Percentiles rank a stretch among this genome's conserved stretches.
These are phyloP conservation scores for Trifolium repens DNA, from an alignment of 306 rosid species.

Conservation along the genomic window DNA sequence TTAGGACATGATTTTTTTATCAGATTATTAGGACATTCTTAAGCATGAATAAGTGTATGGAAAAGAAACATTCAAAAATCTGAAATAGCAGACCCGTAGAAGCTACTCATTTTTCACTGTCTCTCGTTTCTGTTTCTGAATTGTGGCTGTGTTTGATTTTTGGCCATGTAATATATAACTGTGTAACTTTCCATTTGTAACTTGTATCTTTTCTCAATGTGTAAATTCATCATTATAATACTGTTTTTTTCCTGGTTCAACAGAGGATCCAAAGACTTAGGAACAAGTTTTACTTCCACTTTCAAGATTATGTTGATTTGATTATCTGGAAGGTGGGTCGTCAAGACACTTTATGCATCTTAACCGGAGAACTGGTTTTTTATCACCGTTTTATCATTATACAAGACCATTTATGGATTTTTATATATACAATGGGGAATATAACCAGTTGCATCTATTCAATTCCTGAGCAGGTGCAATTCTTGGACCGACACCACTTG, in stretches of 20 bases:
- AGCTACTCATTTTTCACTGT: conserved; percentile 5
- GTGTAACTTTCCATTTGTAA: conserved; percentile 21
- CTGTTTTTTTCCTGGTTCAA: conserved; percentile 21
- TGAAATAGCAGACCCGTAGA: neutral
- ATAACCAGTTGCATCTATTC: conserved; percentile 56
- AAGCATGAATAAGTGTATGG: neutral
- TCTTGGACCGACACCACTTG: conserved; percentile 95
- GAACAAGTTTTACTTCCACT: conserved; percentile 92
- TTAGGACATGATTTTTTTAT: neutral
- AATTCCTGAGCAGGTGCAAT: conserved; percentile 86
- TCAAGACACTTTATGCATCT: conserved; percentile 25
- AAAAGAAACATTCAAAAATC: neutral
- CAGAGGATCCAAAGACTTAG: conserved; percentile 86
- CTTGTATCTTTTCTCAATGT: conserved; percentile 27
- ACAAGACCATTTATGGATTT: conserved; percentile 35
- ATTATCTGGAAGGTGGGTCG: conserved; percentile 86
- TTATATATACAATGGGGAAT: conserved; percentile 37
- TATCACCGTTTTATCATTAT: conserved; percentile 20
- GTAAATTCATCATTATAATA: conserved; percentile 40
- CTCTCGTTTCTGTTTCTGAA: conserved; percentile 1
- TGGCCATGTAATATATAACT: conserved; percentile 26
- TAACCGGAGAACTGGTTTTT: conserved; percentile 20
- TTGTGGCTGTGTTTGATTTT: conserved; percentile 15
- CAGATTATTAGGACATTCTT: neutral
- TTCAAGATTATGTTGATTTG: conserved; percentile 90